These are phyloP conservation scores for Phaeoacremonium minimum DNA, from an alignment of 2,329 filamentous ascomycete species.

Conservation along the genomic window DNA sequence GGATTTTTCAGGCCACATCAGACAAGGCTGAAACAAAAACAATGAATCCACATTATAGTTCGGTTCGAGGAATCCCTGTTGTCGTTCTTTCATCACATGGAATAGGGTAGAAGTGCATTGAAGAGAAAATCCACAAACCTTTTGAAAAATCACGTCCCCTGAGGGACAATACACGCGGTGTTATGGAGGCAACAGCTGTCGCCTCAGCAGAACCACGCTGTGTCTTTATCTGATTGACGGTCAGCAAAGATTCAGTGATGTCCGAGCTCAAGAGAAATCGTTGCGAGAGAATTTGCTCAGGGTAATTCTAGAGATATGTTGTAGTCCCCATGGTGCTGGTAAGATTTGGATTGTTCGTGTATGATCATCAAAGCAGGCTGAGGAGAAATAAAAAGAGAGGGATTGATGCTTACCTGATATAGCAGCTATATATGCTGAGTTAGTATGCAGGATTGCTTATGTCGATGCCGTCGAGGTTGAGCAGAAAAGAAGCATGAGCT, in stretches of 20 bases:
- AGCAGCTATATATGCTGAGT: too few relatives aligned
- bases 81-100: constrained; percentile 57
- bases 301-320: constrained; percentile 47
- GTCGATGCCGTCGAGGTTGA: too few relatives aligned
- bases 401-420: too few relatives aligned
- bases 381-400: neutral
- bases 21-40: constrained; percentile 68
- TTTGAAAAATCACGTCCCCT: constrained; percentile 24
- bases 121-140: constrained; percentile 35
- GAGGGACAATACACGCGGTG: neutral
- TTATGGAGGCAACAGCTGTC: too few relatives aligned
- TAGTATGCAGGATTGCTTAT: too few relatives aligned
- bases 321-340: constrained; percentile 52
- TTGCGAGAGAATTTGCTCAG: constrained; percentile 42
- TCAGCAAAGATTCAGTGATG: too few relatives aligned
- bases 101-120: constrained; percentile 14
- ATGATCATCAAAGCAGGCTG: constrained; percentile 37
- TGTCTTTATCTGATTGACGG: too few relatives aligned
- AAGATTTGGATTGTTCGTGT: constrained; percentile 61
- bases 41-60: constrained; percentile 58
- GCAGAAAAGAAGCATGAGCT: constrained; percentile 4
- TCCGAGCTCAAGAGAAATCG: constrained; percentile 9
- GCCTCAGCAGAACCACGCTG: neutral
- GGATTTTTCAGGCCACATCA: constrained; percentile 40
- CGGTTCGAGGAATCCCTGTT: constrained; percentile 67